Evolutionary conservation across 2,329 filamentous ascomycete genomes (phyloP), one percentile per base, ranked within the genome.

Genomic region (Scytalidium sp.): DNA sequence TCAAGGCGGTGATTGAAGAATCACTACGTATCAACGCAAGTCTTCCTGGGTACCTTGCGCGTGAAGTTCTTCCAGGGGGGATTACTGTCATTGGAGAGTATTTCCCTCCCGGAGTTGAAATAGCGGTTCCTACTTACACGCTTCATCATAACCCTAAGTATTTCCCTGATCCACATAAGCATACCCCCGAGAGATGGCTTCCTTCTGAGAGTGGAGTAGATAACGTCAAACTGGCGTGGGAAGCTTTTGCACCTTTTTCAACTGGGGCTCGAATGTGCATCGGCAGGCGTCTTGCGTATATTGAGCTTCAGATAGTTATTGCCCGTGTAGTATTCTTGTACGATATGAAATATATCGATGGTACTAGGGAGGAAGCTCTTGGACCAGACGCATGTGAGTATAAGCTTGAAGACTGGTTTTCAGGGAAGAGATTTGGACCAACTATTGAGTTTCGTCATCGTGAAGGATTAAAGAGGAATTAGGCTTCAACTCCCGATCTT

Each of bases 361-460:
- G 50, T 46, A 19, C 13, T 15, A 8, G 11, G 9, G 41, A 58
- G 9, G 10, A 80, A 81, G 56, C 75, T 75, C 2, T 76, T 74
- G 11, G 75, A 81, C 68, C 13, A 22, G 22, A 19, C 17, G 41
- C 22, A 20, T 9, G 78, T 79, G 5, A 67, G 68, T 41, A 57
- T 63, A 3, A 70, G 69, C 22, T 63, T 72, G 4, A 77, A 75
- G 60, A 77, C 71, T 70, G 81, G 80, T 43, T 43, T 43, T 43
- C 41, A 20, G 13, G 13, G 8, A 19, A 10, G n/a, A 19, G 41
- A 10, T 15, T 20, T 43, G 41, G 41, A 19, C 41, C 25, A 29
- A 29, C 25, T 29, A 29, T 29, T 29, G 25, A 29, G 13, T 29
- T 29, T 13, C 25, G 25, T 29, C 25, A 29, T 13, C 25, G 25